Evolutionary conservation across 805 yeast species (phyloP).

Genomic region (Pichia thaimueangensis): DNA sequence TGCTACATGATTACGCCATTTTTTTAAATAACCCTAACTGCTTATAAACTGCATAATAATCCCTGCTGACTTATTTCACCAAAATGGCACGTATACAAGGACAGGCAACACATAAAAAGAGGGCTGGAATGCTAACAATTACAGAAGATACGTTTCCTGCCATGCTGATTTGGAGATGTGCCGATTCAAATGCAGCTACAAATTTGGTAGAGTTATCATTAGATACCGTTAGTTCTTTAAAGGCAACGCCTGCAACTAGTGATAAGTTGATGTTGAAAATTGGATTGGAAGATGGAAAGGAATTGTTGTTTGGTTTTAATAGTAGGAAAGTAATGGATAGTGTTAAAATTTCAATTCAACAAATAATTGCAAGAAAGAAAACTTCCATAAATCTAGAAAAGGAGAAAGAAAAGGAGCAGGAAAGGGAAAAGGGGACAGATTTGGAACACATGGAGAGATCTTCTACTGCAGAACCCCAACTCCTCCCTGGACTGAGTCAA

Average conservation of each 20-base stretch:
- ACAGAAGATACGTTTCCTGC: conserved; percentile 54
- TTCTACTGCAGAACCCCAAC: conserved; percentile 20
- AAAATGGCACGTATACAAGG: conserved; percentile 9
- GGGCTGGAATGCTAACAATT: conserved; percentile 51
- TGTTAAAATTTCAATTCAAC: conserved; percentile 60
- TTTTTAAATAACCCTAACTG: no score
- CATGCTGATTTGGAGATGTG: conserved; percentile 49
- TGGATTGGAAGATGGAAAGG: conserved; percentile 24
- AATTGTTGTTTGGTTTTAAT: conserved; percentile 54
- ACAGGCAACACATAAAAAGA: conserved; percentile 10
- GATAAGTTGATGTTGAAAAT: conserved; percentile 64
- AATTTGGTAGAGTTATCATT: conserved; percentile 37
- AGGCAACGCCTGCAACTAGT: conserved; percentile 62
- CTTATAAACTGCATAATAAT: no score
- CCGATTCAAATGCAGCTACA: conserved; percentile 37
- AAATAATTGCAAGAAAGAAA: conserved; percentile 59
- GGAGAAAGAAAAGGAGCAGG: neutral
- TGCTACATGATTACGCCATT: no score
- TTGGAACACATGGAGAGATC: conserved; percentile 25
- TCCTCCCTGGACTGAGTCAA: neutral
- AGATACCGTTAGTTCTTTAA: conserved; percentile 43
- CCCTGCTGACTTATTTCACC: no score
- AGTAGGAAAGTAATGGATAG: conserved; percentile 71
- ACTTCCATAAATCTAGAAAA: conserved; percentile 33
- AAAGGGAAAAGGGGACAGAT: neutral